phyloP scores from a whole-genome alignment of 306 rosid species.

The Prunus mume region DNA sequence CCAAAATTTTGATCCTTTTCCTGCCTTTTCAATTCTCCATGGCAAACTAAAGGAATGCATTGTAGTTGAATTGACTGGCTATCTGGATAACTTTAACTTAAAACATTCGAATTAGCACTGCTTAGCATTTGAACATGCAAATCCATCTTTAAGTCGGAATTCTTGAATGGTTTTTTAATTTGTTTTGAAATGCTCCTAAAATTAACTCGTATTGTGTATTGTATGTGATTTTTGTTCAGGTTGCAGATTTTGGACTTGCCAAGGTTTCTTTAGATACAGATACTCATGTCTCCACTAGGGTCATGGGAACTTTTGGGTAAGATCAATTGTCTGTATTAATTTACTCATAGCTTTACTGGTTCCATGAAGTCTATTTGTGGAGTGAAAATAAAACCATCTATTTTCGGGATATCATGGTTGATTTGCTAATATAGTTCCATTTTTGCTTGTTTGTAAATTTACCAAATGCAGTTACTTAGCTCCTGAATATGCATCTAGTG shows the following conservation, averaged over 20 bases:
- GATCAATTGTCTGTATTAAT: slow-evolving; percentile 3
- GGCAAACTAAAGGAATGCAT: neutral
- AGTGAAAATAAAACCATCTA: neutral
- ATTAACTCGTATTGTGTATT: neutral
- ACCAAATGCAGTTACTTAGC: slow-evolving; percentile 54
- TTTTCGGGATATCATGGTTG: neutral
- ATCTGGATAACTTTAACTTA: neutral
- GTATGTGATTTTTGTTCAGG: slow-evolving; percentile 34
- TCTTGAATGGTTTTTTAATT: neutral
- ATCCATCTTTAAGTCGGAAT: neutral
- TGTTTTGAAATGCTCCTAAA: neutral
- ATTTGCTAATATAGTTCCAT: neutral
- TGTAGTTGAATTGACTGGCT: neutral
- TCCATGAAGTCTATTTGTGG: neutral
- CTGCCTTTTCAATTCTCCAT: too few species aligned
- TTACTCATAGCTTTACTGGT: neutral
- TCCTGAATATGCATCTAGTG: slow-evolving; percentile 72
- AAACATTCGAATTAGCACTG: neutral
- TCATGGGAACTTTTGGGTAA: slow-evolving; percentile 76
- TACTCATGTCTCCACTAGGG: slow-evolving; percentile 67
- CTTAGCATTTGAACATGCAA: neutral
- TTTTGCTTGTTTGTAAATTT: neutral
- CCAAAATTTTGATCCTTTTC: neutral
- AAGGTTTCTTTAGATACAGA: slow-evolving; percentile 47
- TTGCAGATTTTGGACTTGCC: slow-evolving; percentile 72